Conservation (phyloP, 257 asterid species). For the Solanum pinnatisectum region DNA sequence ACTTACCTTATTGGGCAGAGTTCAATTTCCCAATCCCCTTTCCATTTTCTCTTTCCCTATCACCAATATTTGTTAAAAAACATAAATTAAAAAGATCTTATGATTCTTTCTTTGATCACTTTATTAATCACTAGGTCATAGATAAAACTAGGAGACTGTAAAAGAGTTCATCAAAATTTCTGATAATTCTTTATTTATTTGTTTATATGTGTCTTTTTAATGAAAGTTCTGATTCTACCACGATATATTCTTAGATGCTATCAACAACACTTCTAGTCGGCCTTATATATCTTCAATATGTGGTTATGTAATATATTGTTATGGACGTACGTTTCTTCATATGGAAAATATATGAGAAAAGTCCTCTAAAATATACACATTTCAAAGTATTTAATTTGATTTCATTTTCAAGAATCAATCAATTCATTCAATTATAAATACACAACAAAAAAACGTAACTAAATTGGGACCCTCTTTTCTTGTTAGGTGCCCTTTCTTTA, state of each 20-base stretch:
- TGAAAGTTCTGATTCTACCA: rapidly evolving
- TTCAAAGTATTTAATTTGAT: neutral
- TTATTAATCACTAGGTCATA: neutral
- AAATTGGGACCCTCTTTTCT: neutral
- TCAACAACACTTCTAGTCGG: neutral
- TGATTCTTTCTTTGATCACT: neutral
- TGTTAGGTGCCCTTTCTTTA: neutral
- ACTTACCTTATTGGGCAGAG: neutral
- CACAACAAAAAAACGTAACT: neutral
- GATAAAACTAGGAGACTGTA: no score
- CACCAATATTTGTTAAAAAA: rapidly evolving
- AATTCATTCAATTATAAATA: neutral
- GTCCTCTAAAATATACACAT: neutral
- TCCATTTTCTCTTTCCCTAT: neutral
- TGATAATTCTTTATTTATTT: no score
- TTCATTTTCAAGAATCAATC: neutral
- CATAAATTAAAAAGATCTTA: no score
- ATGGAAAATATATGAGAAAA: neutral
- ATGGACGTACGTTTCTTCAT: neutral
- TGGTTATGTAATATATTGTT: neutral
- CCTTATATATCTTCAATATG: neutral
- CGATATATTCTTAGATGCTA: neutral
- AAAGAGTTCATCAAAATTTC: neutral
- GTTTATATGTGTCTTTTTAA: neutral
- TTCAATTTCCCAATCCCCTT: neutral